Conservation (phyloP, 208 protist species). For the Vickermania ingenoplastis region DNA sequence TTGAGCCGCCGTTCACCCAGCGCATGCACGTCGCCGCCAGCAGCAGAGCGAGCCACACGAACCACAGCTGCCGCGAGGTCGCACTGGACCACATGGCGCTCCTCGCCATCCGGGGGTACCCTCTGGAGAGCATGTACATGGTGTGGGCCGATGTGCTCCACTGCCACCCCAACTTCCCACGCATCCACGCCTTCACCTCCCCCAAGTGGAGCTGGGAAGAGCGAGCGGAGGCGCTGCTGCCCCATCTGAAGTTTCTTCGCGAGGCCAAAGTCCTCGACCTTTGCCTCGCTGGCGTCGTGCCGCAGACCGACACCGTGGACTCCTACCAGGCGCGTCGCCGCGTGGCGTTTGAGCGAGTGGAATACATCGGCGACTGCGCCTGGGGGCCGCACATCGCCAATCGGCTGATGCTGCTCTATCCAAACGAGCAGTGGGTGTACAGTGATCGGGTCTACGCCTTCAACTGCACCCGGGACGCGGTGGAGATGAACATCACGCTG, state of each 20-base stretch:
- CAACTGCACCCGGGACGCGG: conserved; percentile 52
- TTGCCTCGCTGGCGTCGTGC: conserved; percentile 16
- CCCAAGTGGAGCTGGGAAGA: conserved; percentile 39
- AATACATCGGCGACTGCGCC: conserved; percentile 81
- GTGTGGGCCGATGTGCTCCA: conserved; percentile 65
- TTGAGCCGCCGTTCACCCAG: conserved; percentile 11
- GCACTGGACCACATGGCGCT: conserved; percentile 53
- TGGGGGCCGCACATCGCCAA: conserved; percentile 57
- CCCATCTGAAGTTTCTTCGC: conserved; percentile 29
- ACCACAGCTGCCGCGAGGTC: conserved; percentile 62
- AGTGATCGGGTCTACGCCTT: conserved; percentile 47
- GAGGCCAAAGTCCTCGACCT: conserved; percentile 45
- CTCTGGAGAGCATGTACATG: conserved; percentile 47
- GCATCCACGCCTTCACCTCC: conserved; percentile 24
- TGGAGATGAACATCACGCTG: conserved; percentile 80
- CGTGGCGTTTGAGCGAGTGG: conserved; percentile 65
- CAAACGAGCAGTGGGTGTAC: conserved; percentile 66
- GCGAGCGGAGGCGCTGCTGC: conserved; percentile 28
- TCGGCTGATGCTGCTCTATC: conserved; percentile 66
- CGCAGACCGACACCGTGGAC: conserved; percentile 4
- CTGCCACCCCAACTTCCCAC: conserved; percentile 29
- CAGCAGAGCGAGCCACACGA: conserved; percentile 26
- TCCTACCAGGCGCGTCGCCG: conserved; percentile 25
- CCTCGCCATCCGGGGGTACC: conserved; percentile 56
- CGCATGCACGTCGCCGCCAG: conserved; percentile 30